Conservation (phyloP, 257 asterid genomes). For the Leptodermis oblonga region DNA sequence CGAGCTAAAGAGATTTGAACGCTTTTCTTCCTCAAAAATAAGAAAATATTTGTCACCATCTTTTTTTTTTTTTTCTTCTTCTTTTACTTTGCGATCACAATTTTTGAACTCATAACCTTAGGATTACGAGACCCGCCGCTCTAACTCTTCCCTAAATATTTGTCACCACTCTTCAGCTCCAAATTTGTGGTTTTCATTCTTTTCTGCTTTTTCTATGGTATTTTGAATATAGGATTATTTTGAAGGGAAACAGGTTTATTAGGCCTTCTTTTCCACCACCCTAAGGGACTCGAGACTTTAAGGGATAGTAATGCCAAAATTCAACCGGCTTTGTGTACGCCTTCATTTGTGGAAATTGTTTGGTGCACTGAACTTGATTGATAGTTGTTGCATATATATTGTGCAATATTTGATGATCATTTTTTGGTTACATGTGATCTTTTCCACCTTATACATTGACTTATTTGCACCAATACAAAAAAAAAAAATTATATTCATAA, state of each 20-base stretch:
- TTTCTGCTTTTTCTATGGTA: not conserved
- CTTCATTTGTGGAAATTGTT: too few relatives aligned
- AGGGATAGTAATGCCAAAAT: conserved; percentile 3
- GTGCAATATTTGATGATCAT: not conserved
- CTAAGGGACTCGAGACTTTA: not conserved
- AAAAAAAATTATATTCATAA: too few relatives aligned
- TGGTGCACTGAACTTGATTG: too few relatives aligned
- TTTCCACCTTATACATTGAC: not conserved
- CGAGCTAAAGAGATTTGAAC: too few relatives aligned
- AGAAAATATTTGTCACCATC: too few relatives aligned
- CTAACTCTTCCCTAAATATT: not conserved
- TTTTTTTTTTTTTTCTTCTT: too few relatives aligned
- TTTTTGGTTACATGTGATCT: not conserved
- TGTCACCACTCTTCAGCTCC: conserved; percentile 1
- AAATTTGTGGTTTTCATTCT: not conserved
- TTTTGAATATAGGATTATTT: not conserved
- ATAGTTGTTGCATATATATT: too few relatives aligned
- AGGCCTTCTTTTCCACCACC: not conserved
- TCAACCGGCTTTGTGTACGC: conserved; percentile 7
- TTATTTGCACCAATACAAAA: too few relatives aligned
- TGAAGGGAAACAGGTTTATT: not conserved
- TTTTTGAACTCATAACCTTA: too few relatives aligned
- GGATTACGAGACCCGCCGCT: too few relatives aligned
- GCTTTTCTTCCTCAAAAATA: too few relatives aligned
- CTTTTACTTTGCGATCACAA: too few relatives aligned